phyloP scores from a whole-genome alignment of 2,329 filamentous ascomycete species.

The Exophiala xenobiotica region DNA sequence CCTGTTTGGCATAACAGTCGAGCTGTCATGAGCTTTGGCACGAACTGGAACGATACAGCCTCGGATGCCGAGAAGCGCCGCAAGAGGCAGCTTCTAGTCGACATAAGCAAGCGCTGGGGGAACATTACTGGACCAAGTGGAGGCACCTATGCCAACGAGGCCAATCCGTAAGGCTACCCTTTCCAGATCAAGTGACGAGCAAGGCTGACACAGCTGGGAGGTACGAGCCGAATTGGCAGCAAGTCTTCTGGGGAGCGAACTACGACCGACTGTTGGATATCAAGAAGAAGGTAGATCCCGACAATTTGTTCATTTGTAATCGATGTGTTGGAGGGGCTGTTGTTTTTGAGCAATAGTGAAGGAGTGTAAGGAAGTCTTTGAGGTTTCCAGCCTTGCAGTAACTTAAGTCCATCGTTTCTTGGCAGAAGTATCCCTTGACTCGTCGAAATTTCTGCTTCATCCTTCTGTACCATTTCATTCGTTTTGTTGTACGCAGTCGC shows the following conservation, averaged over 20 bases:
- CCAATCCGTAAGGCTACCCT: constrained; percentile 15
- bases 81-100: constrained; percentile 29
- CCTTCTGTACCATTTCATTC: too few relatives aligned
- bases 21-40: constrained; percentile 32
- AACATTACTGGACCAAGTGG: constrained; percentile 33
- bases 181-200: background rate
- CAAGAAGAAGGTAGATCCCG: constrained; percentile 49
- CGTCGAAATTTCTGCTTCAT: too few relatives aligned
- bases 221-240: constrained; percentile 35
- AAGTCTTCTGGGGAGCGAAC: constrained; percentile 39
- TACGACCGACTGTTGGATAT: constrained; percentile 47
- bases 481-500: too few relatives aligned
- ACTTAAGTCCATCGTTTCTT: too few relatives aligned
- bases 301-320: constrained; percentile 51
- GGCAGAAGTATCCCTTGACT: background rate
- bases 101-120: constrained; percentile 31
- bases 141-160: constrained; percentile 33
- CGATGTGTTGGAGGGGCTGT: constrained; percentile 47
- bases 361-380: background rate
- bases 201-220: too few relatives aligned
- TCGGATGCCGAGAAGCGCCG: constrained; percentile 28
- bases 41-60: constrained; percentile 34
- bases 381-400: background rate
- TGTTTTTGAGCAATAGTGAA: constrained; percentile 27
- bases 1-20: constrained; percentile 32